phyloP scores from a whole-genome alignment of 2,329 filamentous ascomycete genomes.

The Fulvia fulva region DNA sequence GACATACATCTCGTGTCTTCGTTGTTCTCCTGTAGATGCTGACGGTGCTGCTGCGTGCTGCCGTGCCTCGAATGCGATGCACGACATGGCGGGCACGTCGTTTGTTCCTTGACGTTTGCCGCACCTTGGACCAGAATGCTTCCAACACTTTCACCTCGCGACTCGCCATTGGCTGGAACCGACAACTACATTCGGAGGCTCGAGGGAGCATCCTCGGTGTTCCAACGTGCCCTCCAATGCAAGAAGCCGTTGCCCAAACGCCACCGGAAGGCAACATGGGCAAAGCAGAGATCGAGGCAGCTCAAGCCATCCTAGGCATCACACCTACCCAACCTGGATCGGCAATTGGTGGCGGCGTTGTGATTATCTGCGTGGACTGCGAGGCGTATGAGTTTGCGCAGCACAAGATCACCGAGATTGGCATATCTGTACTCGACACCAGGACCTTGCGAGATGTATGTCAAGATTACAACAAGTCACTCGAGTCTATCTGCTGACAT shows the following conservation, averaged over 20 bases:
- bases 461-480: not conserved
- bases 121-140: not conserved
- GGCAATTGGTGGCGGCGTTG: slow-evolving; percentile 36
- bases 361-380: slow-evolving; percentile 76
- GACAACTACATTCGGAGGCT: not conserved
- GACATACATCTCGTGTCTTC: not conserved
- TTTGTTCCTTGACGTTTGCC: not conserved
- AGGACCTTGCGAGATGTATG: slow-evolving; percentile 32
- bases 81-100: not conserved
- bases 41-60: not conserved
- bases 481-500: not conserved
- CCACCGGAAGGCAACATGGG: not conserved
- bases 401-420: slow-evolving; percentile 74
- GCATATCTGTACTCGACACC: slow-evolving; percentile 76
- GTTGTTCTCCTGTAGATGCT: not conserved
- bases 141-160: not conserved
- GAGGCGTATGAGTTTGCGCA: slow-evolving; percentile 72
- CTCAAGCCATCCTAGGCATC: slow-evolving; percentile 8
- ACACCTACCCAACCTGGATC: not conserved
- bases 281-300: not conserved
- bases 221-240: not conserved
- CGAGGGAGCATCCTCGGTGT: not conserved
- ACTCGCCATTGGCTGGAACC: not conserved
- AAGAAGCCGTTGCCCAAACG: not conserved
- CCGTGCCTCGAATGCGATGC: not conserved